Conservation (phyloP, 2,329 filamentous ascomycete genomes). For the Colletotrichum siamense region DNA sequence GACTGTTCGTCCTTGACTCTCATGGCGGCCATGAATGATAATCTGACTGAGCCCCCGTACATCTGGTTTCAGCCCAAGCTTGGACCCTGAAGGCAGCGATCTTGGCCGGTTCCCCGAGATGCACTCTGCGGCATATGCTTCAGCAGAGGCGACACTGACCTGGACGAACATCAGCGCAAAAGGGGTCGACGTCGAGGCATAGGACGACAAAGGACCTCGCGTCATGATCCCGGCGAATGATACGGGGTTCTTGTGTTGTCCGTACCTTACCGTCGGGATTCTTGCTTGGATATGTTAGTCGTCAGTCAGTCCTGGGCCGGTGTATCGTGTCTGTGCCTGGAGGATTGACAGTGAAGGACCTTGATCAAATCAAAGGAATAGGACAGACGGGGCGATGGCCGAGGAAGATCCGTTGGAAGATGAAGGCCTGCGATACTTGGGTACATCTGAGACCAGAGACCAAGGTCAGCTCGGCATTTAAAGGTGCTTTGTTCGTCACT, state of each 20-base stretch:
- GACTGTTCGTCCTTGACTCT: neutral
- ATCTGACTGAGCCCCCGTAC: constrained; percentile 2
- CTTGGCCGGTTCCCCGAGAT: neutral
- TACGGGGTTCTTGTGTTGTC: neutral
- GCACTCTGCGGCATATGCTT: neutral
- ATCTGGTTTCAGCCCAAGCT: constrained; percentile 20
- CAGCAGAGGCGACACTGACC: neutral
- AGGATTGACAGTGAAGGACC: neutral
- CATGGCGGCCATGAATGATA: neutral
- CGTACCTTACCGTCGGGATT: neutral
- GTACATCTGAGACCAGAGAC: neutral
- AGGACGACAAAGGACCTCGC: neutral
- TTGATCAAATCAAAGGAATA: neutral
- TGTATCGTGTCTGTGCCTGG: neutral
- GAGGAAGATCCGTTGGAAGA: neutral
- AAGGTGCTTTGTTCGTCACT: neutral
- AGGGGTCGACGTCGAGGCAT: neutral
- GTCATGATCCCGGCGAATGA: neutral
- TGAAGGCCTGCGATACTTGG: neutral
- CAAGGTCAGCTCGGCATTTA: constrained; percentile 9
- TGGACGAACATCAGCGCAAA: constrained; percentile 7
- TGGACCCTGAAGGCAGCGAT: constrained; percentile 13
- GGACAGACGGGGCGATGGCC: neutral
- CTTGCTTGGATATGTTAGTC: neutral
- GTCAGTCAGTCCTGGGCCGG: neutral